Base-by-base conservation (phyloP, 1,284 basidiomycete species). In the Naganishia albida region DNA sequence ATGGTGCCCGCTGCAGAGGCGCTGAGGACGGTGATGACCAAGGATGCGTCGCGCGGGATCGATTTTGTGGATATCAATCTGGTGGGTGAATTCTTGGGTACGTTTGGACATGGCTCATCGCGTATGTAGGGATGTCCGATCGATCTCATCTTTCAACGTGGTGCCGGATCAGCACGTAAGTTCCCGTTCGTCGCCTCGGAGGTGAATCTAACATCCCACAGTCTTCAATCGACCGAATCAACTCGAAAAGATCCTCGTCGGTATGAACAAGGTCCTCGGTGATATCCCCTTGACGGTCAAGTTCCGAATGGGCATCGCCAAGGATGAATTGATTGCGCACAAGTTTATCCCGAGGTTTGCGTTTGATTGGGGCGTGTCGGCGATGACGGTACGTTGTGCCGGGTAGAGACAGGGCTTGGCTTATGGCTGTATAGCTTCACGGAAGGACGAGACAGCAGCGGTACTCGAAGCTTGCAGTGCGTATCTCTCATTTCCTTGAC, bases 271-370 rank as follows among this genome's bases (percentile, higher is more conserved):
- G 62, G 93, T 91, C 0, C 83, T 97, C 0, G 93, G 93, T 2
- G 91, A 93, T 42, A 88, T 95, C 42, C 95, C 95, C 0, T 82
- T 99, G n/a, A 98, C 95, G 0, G 88, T 96, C 70, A 99, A 99
- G 78, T 83, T 98, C 60, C 84, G 93, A 44, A 97, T 91, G 0
- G 95, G 95, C 0, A 88, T 97, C 23, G 91, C 90, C 72, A 91
- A 92, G 66, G 87, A 86, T 16, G 84, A 85, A 67, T 92, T 93
- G 71, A 92, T 85, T 0, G 90, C 92, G 7, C 93, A 97, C 77
- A 95, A 91, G 77, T 82, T 97, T 48, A 95, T 98, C 85, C 89
- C 90, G 6, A 84, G 90, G 13, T 81, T 94, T n/a, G 83, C 83
- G 54, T 78, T 82, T 1, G 91, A 95, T 72, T 95, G 88, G 86